These are phyloP conservation scores for Hyphopichia buzzinii DNA, from an alignment of 1,139 yeast genomes.

Conservation along the genomic window DNA sequence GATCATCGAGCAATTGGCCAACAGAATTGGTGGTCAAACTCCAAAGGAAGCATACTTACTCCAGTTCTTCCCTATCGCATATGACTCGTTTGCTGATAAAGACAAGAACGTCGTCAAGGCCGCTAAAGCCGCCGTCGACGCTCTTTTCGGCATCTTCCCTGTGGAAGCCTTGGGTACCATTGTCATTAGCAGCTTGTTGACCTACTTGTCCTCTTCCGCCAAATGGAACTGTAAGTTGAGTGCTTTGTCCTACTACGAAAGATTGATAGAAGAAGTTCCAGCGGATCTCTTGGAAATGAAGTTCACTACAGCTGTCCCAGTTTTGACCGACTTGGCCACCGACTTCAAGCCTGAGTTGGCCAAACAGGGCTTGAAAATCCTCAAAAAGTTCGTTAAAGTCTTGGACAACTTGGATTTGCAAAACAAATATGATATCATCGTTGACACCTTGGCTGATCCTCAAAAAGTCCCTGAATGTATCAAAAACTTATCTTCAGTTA, in stretches of 20 bases:
- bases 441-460: constrained; percentile 88
- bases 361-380: constrained; percentile 71
- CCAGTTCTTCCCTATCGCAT: constrained; percentile 54
- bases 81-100: constrained; percentile 76
- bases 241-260: constrained; percentile 71
- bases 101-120: constrained; percentile 83
- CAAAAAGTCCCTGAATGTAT: constrained; percentile 85
- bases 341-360: constrained; percentile 97
- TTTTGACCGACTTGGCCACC: constrained; percentile 83
- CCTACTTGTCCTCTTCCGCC: constrained; percentile 74
- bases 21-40: constrained; percentile 61
- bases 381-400: constrained; percentile 71
- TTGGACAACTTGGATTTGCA: constrained; percentile 90
- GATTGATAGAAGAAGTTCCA: constrained; percentile 75
- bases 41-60: constrained; percentile 76
- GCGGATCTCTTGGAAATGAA: constrained; percentile 80
- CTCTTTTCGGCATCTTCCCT: constrained; percentile 68
- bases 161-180: constrained; percentile 76
- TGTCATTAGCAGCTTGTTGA: constrained; percentile 59
- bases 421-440: constrained; percentile 81
- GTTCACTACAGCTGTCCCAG: constrained; percentile 78
- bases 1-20: constrained; percentile 65
- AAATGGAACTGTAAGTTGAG: constrained; percentile 92
- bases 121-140: constrained; percentile 67
- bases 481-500: constrained; percentile 85